These are phyloP conservation scores for Neopestalotiopsis sp. DNA, from an alignment of 2,329 filamentous ascomycete species.

Conservation along the genomic window DNA sequence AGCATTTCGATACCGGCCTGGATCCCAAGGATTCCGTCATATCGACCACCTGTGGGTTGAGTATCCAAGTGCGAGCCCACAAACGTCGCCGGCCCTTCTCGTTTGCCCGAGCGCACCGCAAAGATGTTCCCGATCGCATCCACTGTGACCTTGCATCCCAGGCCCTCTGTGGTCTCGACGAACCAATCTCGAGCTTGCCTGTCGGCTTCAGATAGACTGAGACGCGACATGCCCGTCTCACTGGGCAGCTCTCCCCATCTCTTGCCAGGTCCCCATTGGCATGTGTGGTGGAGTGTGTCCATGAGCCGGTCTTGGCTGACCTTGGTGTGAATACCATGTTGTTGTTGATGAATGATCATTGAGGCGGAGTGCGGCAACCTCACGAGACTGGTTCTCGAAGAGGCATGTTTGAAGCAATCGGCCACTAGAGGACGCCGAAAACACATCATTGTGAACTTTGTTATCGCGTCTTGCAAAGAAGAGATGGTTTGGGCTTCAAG, in stretches of 20 bases:
- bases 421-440: neutral
- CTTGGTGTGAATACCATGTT: conserved; percentile 1
- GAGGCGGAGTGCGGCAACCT: neutral
- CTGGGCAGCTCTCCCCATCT: conserved; percentile 49
- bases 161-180: conserved; percentile 60
- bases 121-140: conserved; percentile 86
- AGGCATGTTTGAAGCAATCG: neutral
- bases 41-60: conserved; percentile 69
- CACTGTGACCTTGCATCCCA: conserved; percentile 71
- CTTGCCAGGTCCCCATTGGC: conserved; percentile 6
- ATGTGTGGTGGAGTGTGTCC: conserved; percentile 23
- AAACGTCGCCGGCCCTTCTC: conserved; percentile 66
- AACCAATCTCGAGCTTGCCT: conserved; percentile 80
- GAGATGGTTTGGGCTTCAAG: no score
- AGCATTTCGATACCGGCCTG: conserved; percentile 77
- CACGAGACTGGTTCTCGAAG: neutral
- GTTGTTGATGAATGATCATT: neutral
- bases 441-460: neutral
- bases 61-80: conserved; percentile 75
- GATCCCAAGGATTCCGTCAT: conserved; percentile 80
- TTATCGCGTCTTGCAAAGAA: neutral
- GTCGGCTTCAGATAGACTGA: conserved; percentile 74
- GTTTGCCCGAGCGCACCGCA: conserved; percentile 69
- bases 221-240: conserved; percentile 78
- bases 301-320: conserved; percentile 19